A percentile compares a stretch with the other conserved stretches of the same genome.
Evolutionary conservation across 768 basidiomycete genomes (phyloP).

Genomic region (Tricholoma terreum): DNA sequence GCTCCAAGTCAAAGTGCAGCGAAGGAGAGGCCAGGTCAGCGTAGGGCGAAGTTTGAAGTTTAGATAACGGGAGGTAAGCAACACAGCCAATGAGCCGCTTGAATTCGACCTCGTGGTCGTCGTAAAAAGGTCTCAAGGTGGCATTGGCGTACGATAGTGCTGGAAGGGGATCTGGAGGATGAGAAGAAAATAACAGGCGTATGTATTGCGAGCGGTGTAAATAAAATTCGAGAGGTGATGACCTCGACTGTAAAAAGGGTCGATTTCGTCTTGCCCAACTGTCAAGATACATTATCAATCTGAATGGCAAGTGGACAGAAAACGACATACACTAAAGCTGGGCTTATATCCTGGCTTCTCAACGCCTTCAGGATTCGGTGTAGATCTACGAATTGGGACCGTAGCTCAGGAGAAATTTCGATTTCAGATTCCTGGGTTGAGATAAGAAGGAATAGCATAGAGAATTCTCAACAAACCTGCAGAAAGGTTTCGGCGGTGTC

Average conservation of each 20-base stretch:
- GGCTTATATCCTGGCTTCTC: conserved; percentile 59
- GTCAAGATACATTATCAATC: conserved; percentile 7
- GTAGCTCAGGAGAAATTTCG: conserved; percentile 48
- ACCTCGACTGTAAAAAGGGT: conserved; percentile 60
- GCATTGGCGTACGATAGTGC: conserved; percentile 76
- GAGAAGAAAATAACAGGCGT: conserved; percentile 63
- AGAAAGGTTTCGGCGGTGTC: conserved; percentile 73
- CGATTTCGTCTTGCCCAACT: conserved; percentile 80
- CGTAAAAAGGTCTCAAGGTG: conserved; percentile 61
- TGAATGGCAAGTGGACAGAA: not conserved
- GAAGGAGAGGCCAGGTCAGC: conserved; percentile 68
- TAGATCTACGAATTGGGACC: conserved; percentile 61
- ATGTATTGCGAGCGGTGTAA: conserved; percentile 91
- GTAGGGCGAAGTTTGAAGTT: conserved; percentile 69
- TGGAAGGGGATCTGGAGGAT: conserved; percentile 51
- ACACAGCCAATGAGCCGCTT: conserved; percentile 67
- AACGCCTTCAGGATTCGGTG: conserved; percentile 71
- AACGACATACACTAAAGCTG: conserved; percentile 66
- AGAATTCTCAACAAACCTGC: conserved; percentile 41
- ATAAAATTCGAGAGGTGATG: conserved; percentile 84
- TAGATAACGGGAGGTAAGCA: conserved; percentile 65
- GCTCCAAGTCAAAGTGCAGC: conserved; percentile 74
- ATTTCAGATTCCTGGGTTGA: conserved; percentile 60
- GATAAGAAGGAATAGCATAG: conserved; percentile 1
- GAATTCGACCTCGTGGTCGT: conserved; percentile 61